phyloP scores from a whole-genome alignment of 257 asterid genomes.

The Apocynum venetum region DNA sequence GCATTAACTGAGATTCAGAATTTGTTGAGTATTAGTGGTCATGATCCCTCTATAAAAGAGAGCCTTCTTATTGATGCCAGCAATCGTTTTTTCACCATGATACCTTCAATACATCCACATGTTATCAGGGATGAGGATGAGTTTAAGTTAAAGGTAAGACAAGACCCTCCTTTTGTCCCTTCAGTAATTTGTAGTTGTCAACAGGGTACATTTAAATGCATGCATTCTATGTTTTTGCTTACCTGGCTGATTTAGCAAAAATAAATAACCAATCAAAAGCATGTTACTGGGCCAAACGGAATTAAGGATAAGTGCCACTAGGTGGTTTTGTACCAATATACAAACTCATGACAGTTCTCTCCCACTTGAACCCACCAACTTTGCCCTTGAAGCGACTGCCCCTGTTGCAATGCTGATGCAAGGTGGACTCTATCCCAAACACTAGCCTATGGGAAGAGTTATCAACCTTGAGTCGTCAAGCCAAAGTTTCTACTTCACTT shows the following conservation, averaged over 20 bases:
- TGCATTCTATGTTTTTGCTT: neutral
- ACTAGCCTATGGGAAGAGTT: neutral
- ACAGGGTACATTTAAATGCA: neutral
- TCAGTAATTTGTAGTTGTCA: neutral
- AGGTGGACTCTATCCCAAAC: neutral
- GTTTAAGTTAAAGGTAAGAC: conserved; percentile 70
- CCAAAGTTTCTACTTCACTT: neutral
- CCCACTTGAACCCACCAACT: neutral
- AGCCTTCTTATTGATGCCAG: conserved; percentile 85
- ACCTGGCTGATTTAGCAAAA: neutral
- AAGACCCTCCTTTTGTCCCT: neutral
- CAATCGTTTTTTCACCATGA: conserved; percentile 89
- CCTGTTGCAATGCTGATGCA: neutral
- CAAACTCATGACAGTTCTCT: neutral
- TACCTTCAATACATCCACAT: conserved; percentile 92
- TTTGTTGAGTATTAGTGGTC: conserved; percentile 38
- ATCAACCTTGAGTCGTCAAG: neutral
- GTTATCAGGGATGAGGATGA: conserved; percentile 81
- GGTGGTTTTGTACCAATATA: neutral
- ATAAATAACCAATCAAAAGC: too few species aligned
- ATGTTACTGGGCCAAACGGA: neutral
- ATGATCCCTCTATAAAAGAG: conserved; percentile 53
- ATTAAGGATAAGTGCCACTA: neutral
- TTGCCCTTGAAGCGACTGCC: neutral
- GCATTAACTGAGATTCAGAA: conserved; percentile 94